Conservation (phyloP, 192 early-diverging fungal species). For the Coemansia guatemalensis region DNA sequence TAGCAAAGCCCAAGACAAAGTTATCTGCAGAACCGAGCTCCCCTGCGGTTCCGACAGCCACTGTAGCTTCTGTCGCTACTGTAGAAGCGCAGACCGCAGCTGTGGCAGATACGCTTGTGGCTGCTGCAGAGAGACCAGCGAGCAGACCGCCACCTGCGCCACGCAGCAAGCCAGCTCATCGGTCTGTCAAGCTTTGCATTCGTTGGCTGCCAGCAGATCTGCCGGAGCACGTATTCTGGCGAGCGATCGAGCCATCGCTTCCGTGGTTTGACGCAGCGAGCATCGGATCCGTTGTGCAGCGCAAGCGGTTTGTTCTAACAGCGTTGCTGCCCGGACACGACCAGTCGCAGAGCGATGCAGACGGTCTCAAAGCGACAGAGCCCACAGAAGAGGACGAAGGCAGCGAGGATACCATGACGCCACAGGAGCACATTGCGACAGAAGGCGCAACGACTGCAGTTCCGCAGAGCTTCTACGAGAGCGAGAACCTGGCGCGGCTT, state of each 20-base stretch:
- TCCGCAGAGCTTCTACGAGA: conserved; percentile 22
- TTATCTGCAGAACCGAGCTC: too few relatives aligned
- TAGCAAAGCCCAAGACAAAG: neutral
- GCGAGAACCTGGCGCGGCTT: conserved; percentile 23
- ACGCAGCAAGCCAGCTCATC: too few relatives aligned
- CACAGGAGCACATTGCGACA: neutral
- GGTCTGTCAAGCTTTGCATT: conserved; percentile 33
- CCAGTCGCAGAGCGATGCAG: neutral
- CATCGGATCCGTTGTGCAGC: conserved; percentile 11
- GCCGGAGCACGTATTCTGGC: conserved; percentile 52
- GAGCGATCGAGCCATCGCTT: conserved; percentile 33
- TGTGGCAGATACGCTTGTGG: neutral
- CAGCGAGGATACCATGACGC: neutral
- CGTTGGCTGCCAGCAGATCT: conserved; percentile 48
- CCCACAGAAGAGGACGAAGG: neutral
- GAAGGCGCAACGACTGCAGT: conserved; percentile 12
- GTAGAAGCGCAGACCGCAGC: neutral
- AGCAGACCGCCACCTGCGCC: neutral
- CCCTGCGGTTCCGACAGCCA: too few relatives aligned
- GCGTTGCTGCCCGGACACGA: neutral
- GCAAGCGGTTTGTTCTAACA: conserved; percentile 11
- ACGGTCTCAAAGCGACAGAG: neutral
- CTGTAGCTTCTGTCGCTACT: too few relatives aligned
- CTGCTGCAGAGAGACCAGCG: neutral
- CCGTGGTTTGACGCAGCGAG: conserved; percentile 34